Conservation (phyloP, 2,329 filamentous ascomycete species). For the Colletotrichum zoysiae region DNA sequence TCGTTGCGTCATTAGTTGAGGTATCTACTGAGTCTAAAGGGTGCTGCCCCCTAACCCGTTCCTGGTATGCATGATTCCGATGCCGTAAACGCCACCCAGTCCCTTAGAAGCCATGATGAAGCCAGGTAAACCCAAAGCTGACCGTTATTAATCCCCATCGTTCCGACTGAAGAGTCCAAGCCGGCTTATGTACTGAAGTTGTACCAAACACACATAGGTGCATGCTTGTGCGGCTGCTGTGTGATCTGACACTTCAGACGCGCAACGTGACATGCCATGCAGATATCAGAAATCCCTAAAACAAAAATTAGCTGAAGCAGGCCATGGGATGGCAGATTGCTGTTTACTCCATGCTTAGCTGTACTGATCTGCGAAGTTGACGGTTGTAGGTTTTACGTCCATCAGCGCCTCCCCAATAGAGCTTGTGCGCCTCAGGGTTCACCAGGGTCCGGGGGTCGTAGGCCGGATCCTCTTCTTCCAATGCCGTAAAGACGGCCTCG, state of each 20-base stretch:
- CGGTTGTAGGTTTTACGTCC: conserved; percentile 89
- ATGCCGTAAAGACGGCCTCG: conserved; percentile 80
- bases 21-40: conserved; percentile 42
- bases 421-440: conserved; percentile 84
- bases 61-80: conserved; percentile 39
- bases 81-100: conserved; percentile 36
- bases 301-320: not conserved
- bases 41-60: conserved; percentile 32
- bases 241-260: not conserved
- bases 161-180: not conserved
- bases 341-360: conserved; percentile 73
- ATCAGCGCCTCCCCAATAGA: conserved; percentile 86
- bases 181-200: not conserved
- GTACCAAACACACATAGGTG: not conserved
- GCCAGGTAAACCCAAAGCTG: conserved; percentile 9
- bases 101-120: conserved; percentile 30
- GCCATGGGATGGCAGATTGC: not conserved
- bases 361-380: conserved; percentile 81
- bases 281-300: conserved; percentile 31
- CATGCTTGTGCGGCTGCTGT: not conserved
- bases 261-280: not conserved
- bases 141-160: not conserved
- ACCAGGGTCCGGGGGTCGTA: conserved; percentile 93
- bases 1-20: conserved; percentile 40
- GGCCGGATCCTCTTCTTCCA: conserved; percentile 89